Base-by-base conservation (phyloP, 1,284 basidiomycete genomes). In the Porphyrellus sp. region DNA sequence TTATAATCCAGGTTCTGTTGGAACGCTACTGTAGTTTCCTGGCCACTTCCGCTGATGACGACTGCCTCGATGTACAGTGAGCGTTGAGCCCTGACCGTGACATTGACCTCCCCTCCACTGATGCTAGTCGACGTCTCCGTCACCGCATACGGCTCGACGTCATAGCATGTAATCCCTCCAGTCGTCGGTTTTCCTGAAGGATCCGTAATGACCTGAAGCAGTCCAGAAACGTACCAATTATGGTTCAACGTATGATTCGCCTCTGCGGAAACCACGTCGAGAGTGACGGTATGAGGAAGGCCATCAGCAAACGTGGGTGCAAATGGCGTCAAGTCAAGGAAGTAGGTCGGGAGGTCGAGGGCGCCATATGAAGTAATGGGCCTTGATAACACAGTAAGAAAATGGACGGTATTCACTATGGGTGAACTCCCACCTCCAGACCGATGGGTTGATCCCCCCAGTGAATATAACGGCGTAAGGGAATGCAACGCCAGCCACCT, bases 391-490 rank as follows among this genome's bases (percentile, higher is more conserved):
- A 30, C 15, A 27, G 51, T 50, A 24, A 57, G 39, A 23, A 15
- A 30, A 33, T n/a, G 8, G 31, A 24, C 6, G 18, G 28, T 16
- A 11, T 13, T 28, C 39, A 7, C 21, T 34, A 33, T 21, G 6
- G 2, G 20, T 23, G 24, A 31, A 27, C 0, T 38, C 72, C 15
- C 55, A 85, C 82, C 81, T 78, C 89, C 89, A 92, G 38, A 83
- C 77, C 2, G 81, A 74, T 1, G 88, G 88, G 16, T 82, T 75
- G 56, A 90, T 82, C 0, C 86, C 89, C n/a, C 89, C 89, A 0
- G 89, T 92, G 61, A 90, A 92, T 35, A 91, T 82, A 28, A 86
- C 82, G 4, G 86, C 80, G 59, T 87, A 92, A 9, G 91, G 90
- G 67, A 88, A 85, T 3, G 79, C 86, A 18, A 82, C 78, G 2